These are phyloP conservation scores for Crassisporium funariophilum DNA, from an alignment of 768 basidiomycete species.

Conservation along the genomic window DNA sequence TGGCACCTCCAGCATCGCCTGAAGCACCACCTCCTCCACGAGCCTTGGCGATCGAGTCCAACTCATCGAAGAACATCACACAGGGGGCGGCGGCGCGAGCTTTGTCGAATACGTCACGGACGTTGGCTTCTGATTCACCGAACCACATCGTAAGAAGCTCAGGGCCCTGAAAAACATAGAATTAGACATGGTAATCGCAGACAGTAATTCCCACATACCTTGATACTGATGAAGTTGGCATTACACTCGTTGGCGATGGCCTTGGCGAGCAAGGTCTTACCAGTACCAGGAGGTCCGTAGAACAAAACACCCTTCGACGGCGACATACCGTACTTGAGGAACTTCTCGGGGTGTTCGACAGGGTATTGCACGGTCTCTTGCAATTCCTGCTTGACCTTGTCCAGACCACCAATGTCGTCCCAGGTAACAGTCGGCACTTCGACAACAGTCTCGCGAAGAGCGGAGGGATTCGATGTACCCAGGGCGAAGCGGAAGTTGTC, in stretches of 20 bases:
- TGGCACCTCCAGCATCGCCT: constrained; percentile 94
- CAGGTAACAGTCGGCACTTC: constrained; percentile 98
- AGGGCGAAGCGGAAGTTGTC: constrained; percentile 99
- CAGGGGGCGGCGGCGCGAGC: constrained; percentile 98
- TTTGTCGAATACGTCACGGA: constrained; percentile 99
- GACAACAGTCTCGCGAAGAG: constrained; percentile 98
- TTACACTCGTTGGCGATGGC: constrained; percentile 99
- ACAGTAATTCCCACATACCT: constrained; percentile 47
- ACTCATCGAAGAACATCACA: constrained; percentile 99
- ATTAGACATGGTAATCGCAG: constrained; percentile 14
- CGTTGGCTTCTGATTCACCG: constrained; percentile 99
- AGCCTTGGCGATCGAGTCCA: constrained; percentile 98
- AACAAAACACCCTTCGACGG: constrained; percentile 99
- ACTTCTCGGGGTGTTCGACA: constrained; percentile 99
- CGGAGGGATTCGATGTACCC: constrained; percentile 96
- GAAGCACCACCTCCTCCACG: constrained; percentile 80
- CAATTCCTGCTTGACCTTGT: constrained; percentile 98
- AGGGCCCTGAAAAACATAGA: constrained; percentile 61
- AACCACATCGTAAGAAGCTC: constrained; percentile 99
- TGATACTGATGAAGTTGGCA: constrained; percentile 99
- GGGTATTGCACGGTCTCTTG: constrained; percentile 99
- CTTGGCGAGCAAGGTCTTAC: constrained; percentile 98
- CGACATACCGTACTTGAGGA: constrained; percentile 99
- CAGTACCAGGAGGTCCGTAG: constrained; percentile 99
- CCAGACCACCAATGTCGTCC: constrained; percentile 99